Evolutionary conservation across 148 eudicot species (phyloP).

Genomic region (Nyssa sinensis): DNA sequence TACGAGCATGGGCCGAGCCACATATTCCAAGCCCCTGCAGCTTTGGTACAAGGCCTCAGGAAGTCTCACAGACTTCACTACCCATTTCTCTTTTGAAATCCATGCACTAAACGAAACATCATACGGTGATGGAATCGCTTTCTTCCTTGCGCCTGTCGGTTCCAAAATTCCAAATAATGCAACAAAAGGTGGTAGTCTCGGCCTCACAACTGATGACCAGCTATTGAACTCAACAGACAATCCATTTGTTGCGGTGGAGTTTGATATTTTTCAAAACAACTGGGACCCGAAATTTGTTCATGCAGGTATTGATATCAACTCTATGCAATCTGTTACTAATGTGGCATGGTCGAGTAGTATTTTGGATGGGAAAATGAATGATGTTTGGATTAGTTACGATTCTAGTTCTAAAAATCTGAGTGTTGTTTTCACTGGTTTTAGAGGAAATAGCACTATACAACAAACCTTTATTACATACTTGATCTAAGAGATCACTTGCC

Average conservation of each 20-base stretch:
- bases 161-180: not conserved
- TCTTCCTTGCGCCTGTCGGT: not conserved
- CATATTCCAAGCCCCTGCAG: not conserved
- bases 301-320: not conserved
- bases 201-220: not conserved
- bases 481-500: conserved; percentile 23
- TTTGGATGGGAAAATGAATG: too few relatives aligned
- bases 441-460: too few relatives aligned
- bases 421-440: not conserved
- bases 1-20: not conserved
- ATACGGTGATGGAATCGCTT: not conserved
- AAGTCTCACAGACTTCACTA: not conserved
- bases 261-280: too few relatives aligned
- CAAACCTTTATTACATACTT: not conserved
- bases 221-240: not conserved
- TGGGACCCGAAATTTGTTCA: not conserved
- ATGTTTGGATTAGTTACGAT: not conserved
- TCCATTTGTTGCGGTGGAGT: not conserved
- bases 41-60: not conserved
- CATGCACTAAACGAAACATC: not conserved
- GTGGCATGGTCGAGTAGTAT: not conserved
- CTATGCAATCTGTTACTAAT: not conserved
- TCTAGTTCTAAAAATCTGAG: not conserved
- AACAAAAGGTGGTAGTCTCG: not conserved
- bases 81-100: not conserved